phyloP scores from a whole-genome alignment of 2,329 filamentous ascomycete genomes.

The Dactylellina parvicollis region DNA sequence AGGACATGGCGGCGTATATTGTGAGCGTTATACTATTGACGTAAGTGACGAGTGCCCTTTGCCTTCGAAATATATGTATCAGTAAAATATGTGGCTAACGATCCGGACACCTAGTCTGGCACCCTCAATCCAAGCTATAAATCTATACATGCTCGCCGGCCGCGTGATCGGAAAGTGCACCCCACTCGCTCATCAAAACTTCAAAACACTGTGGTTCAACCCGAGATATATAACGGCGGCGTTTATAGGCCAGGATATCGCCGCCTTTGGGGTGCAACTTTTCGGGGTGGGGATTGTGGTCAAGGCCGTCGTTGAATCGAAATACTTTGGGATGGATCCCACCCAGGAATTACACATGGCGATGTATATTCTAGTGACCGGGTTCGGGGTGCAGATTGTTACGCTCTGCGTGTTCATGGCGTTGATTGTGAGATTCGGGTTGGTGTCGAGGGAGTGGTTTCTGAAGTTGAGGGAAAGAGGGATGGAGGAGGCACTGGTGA shows the following conservation, averaged over 20 bases:
- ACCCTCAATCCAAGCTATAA: constrained; percentile 27
- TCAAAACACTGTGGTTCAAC: constrained; percentile 13
- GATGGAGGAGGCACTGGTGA: neutral
- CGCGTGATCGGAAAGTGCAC: constrained; percentile 13
- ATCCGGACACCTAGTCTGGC: constrained; percentile 4
- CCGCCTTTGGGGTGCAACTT: constrained; percentile 13
- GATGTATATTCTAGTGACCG: constrained; percentile 24
- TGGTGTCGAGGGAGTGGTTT: constrained; percentile 8
- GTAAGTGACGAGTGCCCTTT: too few species aligned
- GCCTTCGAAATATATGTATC: neutral
- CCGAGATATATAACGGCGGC: neutral
- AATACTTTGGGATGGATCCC: neutral
- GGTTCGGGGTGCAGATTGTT: constrained; percentile 21
- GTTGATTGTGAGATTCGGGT: constrained; percentile 7
- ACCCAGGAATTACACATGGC: constrained; percentile 4
- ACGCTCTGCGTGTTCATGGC: constrained; percentile 3
- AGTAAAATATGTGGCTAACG: neutral
- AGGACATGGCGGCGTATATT: constrained; percentile 13
- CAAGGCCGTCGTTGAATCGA: neutral
- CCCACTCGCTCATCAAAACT: constrained; percentile 4
- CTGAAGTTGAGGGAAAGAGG: neutral
- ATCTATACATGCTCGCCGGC: constrained; percentile 25
- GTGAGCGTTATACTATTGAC: constrained; percentile 17
- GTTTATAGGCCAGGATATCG: constrained; percentile 21
- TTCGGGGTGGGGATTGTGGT: constrained; percentile 19